Evolutionary conservation across 2,329 filamentous ascomycete species (phyloP).

Genomic region (Chaetomiaceae sp.): DNA sequence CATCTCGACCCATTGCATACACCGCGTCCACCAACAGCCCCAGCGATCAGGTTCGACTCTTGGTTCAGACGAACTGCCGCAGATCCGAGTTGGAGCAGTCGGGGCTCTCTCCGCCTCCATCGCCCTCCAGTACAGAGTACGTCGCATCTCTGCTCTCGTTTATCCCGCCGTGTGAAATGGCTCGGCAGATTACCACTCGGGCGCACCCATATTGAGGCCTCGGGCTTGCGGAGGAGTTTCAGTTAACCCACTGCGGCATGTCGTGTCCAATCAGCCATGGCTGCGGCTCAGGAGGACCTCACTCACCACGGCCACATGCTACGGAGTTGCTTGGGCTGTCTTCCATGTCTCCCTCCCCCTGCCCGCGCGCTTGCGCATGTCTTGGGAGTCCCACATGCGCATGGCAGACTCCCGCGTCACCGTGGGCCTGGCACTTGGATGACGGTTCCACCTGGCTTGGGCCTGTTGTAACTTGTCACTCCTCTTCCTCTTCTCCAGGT

Average conservation of each 20-base stretch:
- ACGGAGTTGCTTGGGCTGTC: no score
- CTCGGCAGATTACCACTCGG: slow-evolving; percentile 32
- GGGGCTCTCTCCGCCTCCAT: not conserved
- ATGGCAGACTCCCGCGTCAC: slow-evolving; percentile 13
- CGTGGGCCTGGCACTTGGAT: slow-evolving; percentile 10
- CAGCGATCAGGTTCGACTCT: no score
- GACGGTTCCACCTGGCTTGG: slow-evolving; percentile 5
- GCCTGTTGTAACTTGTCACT: not conserved
- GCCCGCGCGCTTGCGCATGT: slow-evolving; percentile 2
- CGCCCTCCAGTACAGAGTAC: slow-evolving; percentile 19
- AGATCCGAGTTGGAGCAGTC: not conserved
- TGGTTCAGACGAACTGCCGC: slow-evolving; percentile 5
- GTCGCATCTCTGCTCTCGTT: slow-evolving; percentile 23
- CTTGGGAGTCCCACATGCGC: slow-evolving; percentile 14
- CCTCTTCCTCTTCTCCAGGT: not conserved
- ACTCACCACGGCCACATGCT: slow-evolving; percentile 8
- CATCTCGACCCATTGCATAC: not conserved
- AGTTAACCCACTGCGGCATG: slow-evolving; percentile 24
- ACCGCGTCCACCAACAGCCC: not conserved
- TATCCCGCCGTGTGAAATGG: slow-evolving; percentile 21
- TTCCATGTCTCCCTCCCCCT: not conserved
- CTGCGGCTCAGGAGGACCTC: not conserved
- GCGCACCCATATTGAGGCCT: slow-evolving; percentile 28
- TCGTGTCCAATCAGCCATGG: slow-evolving; percentile 24
- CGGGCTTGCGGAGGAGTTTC: slow-evolving; percentile 32